These are phyloP conservation scores for Yarrowia yakushimensis DNA, from an alignment of 805 yeast species.

Conservation along the genomic window DNA sequence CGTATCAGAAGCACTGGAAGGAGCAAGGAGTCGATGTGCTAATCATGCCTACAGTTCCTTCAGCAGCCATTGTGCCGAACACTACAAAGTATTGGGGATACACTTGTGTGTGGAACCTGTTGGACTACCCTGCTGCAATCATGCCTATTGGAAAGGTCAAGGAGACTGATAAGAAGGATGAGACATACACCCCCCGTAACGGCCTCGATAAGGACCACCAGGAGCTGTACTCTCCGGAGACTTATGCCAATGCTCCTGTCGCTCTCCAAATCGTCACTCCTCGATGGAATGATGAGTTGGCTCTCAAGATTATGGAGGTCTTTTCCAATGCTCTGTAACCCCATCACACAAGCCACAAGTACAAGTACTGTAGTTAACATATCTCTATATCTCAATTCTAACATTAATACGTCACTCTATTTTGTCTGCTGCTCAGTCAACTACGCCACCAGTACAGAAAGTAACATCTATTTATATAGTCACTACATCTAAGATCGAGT, in stretches of 20 bases:
- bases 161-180: conserved; percentile 41
- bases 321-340: not conserved
- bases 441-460: no score
- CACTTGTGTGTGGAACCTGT: conserved; percentile 29
- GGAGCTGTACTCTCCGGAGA: conserved; percentile 46
- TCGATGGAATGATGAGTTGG: conserved; percentile 53
- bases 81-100: conserved; percentile 25
- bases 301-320: conserved; percentile 9
- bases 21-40: conserved; percentile 28
- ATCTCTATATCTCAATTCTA: no score
- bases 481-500: conserved; percentile 13
- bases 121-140: conserved; percentile 30
- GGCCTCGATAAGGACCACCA: conserved; percentile 30
- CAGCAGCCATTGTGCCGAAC: not conserved
- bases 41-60: conserved; percentile 20
- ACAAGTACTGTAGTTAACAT: not conserved
- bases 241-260: conserved; percentile 52
- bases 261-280: conserved; percentile 53
- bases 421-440: no score
- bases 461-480: no score
- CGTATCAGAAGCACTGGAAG: conserved; percentile 46
- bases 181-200: conserved; percentile 15
- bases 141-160: conserved; percentile 34
- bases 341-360: no score
- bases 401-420: no score